phyloP scores from a whole-genome alignment of 208 protist genomes.

The Trypanosoma theileri region DNA sequence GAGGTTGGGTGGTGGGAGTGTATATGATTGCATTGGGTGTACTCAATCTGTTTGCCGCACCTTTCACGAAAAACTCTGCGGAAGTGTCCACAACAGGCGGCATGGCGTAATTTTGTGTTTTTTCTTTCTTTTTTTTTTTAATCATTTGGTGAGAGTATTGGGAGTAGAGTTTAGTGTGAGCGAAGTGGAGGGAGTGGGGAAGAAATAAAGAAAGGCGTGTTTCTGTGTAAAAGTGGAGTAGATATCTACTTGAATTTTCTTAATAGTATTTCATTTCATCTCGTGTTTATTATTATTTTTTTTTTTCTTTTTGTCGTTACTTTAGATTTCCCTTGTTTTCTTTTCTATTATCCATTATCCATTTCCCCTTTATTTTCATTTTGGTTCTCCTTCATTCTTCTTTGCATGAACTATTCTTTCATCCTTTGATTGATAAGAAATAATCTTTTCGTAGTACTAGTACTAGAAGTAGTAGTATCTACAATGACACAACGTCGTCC shows the following conservation, averaged over 20 bases:
- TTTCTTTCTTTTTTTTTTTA: not conserved
- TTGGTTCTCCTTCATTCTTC: not conserved
- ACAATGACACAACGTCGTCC: not conserved
- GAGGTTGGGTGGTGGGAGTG: slow-evolving; percentile 59
- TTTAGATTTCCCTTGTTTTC: no score
- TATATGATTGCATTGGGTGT: slow-evolving; percentile 57
- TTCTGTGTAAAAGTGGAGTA: no score
- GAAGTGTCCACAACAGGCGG: no score
- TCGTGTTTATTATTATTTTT: slow-evolving; percentile 7
- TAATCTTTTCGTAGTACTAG: slow-evolving; percentile 9
- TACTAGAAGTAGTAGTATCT: not conserved
- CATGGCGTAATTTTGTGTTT: not conserved
- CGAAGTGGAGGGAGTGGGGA: not conserved
- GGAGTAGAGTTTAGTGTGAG: not conserved
- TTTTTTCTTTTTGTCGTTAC: slow-evolving; percentile 17
- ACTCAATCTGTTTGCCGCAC: slow-evolving; percentile 45
- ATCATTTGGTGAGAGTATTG: not conserved
- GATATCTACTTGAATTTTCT: no score
- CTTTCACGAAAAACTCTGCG: slow-evolving; percentile 8
- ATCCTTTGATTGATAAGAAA: not conserved
- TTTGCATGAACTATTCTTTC: not conserved
- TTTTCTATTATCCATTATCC: not conserved
- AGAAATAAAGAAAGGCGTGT: not conserved
- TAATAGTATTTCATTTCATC: slow-evolving; percentile 18
- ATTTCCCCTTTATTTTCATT: not conserved